Base-by-base conservation (phyloP, 257 asterid genomes). In the Penstemon davidsonii region DNA sequence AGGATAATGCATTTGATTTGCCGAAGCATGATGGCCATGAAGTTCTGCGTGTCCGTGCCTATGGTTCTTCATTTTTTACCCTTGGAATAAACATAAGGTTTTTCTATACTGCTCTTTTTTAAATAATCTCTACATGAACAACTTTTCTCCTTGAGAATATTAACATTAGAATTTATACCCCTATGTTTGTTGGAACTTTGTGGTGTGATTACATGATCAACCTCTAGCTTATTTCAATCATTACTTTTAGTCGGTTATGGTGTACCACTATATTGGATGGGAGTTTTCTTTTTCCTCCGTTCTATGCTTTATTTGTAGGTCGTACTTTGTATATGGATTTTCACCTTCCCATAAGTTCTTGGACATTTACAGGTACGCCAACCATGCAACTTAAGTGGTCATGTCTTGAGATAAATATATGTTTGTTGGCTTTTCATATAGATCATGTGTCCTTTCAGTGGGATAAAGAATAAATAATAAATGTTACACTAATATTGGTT, bases 21-120 rank as follows among this genome's bases (percentile, higher is more conserved):
- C 85, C 66, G 76, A 86, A 83, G 73, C 73, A 88, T 66, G 96
- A 86, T 71, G 91, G 85, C 44, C 85, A 80, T 70, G 97, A 91
- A 80, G 92, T 86, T 72, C 82, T 94, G 62, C 73, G 70, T 55
- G 95, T 91, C 62, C 96, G 97, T 78, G 99, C 98, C 79, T 94
- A 87, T 70, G 95, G 97, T 56, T 85, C 96, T 77, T 86, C 91
- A n/a, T 88, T 84, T 82, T 94, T 94, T 87, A 82, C 88, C 62
- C 99, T 94, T 72, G 98, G 96, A 79, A 89, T 94, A 78, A 89
- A 82, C 85, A 84, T 91, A 85, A 91, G 97, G 99, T 91, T 72
- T 64, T 44, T 41, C 56, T 42, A 66, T 62, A 18, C 54, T 39
- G 52, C 25, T 78, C 66, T 50, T 7, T 55, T 57, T 52, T 64